These are phyloP conservation scores for Eucommia ulmoides DNA, from an alignment of 257 asterid genomes.

Conservation along the genomic window DNA sequence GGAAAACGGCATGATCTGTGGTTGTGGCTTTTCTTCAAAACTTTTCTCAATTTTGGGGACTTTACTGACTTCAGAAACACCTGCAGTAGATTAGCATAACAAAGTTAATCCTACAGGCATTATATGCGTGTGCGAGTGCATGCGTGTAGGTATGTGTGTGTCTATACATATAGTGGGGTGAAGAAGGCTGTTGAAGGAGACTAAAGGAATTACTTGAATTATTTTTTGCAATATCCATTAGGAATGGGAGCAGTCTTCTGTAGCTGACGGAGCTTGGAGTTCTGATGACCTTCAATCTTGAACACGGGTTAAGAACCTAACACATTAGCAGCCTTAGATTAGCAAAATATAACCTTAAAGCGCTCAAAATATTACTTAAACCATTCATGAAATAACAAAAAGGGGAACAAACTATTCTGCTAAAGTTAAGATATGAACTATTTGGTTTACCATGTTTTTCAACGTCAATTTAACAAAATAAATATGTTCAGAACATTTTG, in stretches of 20 bases:
- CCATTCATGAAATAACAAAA: background rate
- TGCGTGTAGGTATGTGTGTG: background rate
- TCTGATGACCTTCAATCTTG: constrained; percentile 44
- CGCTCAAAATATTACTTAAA: background rate
- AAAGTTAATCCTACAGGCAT: background rate
- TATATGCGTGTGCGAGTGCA: background rate
- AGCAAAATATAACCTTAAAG: background rate
- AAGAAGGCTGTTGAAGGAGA: background rate
- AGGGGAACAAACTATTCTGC: background rate
- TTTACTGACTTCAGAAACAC: constrained; percentile 19
- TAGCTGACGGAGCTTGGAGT: constrained; percentile 52
- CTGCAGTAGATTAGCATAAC: constrained; percentile 15
- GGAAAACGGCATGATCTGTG: constrained; percentile 2
- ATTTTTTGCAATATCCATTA: constrained; percentile 44
- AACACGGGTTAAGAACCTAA: constrained; percentile 61
- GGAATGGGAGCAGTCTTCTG: constrained; percentile 68
- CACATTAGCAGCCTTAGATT: constrained; percentile 1
- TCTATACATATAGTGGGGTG: no score
- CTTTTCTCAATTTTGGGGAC: constrained; percentile 16
- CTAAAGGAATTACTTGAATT: constrained; percentile 20
- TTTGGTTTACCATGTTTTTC: no score
- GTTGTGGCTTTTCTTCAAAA: constrained; percentile 12
- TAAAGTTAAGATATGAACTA: background rate
- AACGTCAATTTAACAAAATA: no score
- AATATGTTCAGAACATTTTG: background rate